Evolutionary conservation across 192 early-diverging fungal species (phyloP).

Genomic region (Backusella tarrabulga): DNA sequence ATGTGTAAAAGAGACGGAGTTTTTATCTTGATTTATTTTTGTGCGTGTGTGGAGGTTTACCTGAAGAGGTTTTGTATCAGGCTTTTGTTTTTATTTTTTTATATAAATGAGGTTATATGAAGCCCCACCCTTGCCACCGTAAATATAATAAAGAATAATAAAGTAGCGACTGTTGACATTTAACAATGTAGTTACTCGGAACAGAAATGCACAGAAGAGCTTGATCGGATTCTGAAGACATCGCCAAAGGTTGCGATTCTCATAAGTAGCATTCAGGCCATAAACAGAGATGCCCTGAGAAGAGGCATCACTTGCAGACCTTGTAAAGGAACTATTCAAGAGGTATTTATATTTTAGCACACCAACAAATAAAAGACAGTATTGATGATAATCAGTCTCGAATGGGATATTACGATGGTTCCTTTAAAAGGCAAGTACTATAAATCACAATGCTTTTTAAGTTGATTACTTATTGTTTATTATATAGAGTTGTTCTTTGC

Average conservation of each 20-base stretch:
- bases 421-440: constrained; percentile 30
- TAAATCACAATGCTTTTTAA: background rate
- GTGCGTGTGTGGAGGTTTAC: background rate
- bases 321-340: constrained; percentile 31
- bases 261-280: constrained; percentile 17
- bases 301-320: constrained; percentile 34
- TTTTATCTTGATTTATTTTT: background rate
- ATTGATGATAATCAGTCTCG: constrained; percentile 9
- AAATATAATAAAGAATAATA: background rate
- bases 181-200: constrained; percentile 18
- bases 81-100: background rate
- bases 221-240: constrained; percentile 20
- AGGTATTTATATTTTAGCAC: constrained; percentile 1
- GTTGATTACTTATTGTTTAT: background rate
- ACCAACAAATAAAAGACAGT: background rate
- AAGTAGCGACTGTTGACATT: background rate
- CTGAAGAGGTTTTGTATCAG: background rate
- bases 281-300: constrained; percentile 26
- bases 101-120: background rate
- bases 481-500: constrained; percentile 33
- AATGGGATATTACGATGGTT: constrained; percentile 35
- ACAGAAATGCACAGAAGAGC: constrained; percentile 31
- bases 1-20: background rate
- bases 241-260: constrained; percentile 19
- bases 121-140: background rate